Conservation (phyloP, 306 rosid genomes). For the Pyrus pyrifolia region DNA sequence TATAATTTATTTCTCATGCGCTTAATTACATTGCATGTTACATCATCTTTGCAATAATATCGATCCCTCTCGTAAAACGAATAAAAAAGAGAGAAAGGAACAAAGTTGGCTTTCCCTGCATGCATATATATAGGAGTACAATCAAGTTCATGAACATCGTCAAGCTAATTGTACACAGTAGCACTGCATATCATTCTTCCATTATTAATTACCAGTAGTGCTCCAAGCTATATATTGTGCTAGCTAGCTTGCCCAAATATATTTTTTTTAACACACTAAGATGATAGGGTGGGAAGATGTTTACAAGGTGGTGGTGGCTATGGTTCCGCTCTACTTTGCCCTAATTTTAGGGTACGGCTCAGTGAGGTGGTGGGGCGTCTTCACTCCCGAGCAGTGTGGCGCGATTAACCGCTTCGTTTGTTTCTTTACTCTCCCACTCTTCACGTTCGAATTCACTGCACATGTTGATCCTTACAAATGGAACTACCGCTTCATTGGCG, state of each 20-base stretch:
- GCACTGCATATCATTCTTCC: not conserved
- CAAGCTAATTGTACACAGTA: not conserved
- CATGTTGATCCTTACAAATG: constrained; percentile 71
- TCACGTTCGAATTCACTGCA: constrained; percentile 74
- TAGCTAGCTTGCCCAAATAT: not conserved
- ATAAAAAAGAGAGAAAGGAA: not conserved
- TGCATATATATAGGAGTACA: not conserved
- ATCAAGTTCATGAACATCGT: not conserved
- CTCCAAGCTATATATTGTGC: not conserved
- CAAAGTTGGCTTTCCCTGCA: constrained; percentile 10
- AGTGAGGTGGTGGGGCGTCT: constrained; percentile 78
- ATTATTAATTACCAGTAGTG: not conserved
- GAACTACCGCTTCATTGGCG: constrained; percentile 54
- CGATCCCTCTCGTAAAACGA: not conserved
- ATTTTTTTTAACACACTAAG: not conserved
- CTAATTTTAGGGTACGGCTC: constrained; percentile 81
- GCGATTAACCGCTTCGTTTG: constrained; percentile 81
- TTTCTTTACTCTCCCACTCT: constrained; percentile 83
- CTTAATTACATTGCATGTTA: not conserved
- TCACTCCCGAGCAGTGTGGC: constrained; percentile 69
- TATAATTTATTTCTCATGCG: no score
- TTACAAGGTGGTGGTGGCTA: constrained; percentile 69
- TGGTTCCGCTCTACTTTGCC: constrained; percentile 75
- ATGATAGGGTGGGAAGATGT: constrained; percentile 91
- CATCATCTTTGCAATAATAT: constrained; percentile 1